Conservation (phyloP, 225 moss, liverwort and hornwort species). For the Bryoerythrophyllum caledonicum region DNA sequence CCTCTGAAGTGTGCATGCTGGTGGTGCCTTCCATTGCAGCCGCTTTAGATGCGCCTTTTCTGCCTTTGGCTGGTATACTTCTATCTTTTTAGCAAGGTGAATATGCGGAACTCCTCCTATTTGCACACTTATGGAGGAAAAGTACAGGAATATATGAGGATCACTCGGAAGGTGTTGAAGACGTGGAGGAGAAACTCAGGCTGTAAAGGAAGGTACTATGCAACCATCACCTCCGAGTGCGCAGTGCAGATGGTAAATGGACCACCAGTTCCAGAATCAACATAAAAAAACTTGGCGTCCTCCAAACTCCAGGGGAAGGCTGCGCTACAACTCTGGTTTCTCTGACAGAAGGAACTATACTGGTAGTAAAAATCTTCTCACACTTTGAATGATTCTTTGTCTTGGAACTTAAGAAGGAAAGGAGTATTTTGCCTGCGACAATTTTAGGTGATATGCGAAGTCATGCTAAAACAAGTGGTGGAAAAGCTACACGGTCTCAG, state of each 20-base stretch:
- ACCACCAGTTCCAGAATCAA: slow-evolving; percentile 55
- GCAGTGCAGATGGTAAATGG: slow-evolving; percentile 40
- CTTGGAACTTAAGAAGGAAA: slow-evolving; percentile 1
- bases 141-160: slow-evolving; percentile 19
- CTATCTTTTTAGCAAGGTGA: no score
- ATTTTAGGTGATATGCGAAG: no score
- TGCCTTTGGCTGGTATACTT: slow-evolving; percentile 30
- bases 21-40: slow-evolving; percentile 47
- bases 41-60: slow-evolving; percentile 50
- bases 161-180: slow-evolving; percentile 14
- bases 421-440: neutral
- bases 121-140: neutral
- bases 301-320: slow-evolving; percentile 40
- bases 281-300: slow-evolving; percentile 35
- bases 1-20: slow-evolving; percentile 52
- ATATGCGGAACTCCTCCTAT: slow-evolving; percentile 5
- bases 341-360: slow-evolving; percentile 27
- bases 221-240: neutral
- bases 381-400: neutral
- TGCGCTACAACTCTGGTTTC: slow-evolving; percentile 47
- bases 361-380: slow-evolving; percentile 25
- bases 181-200: slow-evolving; percentile 22
- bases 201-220: neutral
- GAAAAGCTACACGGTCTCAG: slow-evolving; percentile 53
- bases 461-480: slow-evolving; percentile 34